A percentile compares a stretch with the other conserved stretches of the same genome.
phyloP scores from a whole-genome alignment of 306 rosid genomes.

The cucumber (Cucumis sativus) region DNA sequence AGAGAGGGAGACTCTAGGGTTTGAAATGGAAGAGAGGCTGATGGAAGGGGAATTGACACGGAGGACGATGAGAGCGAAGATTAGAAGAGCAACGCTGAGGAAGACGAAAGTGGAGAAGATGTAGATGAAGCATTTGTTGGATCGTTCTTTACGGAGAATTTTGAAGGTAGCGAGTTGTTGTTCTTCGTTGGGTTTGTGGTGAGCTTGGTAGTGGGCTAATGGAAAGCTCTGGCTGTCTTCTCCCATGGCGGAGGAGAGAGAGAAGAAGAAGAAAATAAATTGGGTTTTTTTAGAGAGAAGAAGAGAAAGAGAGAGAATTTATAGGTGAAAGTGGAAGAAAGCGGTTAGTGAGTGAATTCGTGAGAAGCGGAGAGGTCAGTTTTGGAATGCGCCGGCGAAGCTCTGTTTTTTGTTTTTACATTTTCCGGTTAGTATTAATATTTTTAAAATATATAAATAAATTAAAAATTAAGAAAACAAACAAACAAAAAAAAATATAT shows the following conservation, averaged over 20 bases:
- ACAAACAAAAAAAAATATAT: too few species aligned
- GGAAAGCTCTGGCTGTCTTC: conserved; percentile 26
- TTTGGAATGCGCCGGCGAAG: conserved; percentile 7
- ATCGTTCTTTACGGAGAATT: conserved; percentile 20
- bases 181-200: conserved; percentile 24
- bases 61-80: conserved; percentile 29
- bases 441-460: too few species aligned
- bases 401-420: neutral
- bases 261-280: neutral
- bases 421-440: too few species aligned
- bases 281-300: neutral
- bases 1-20: conserved; percentile 1
- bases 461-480: too few species aligned
- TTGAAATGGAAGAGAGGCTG: conserved; percentile 18
- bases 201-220: conserved; percentile 7
- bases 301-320: neutral
- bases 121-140: conserved; percentile 47
- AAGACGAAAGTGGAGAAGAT: conserved; percentile 30
- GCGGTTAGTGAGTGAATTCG: neutral
- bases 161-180: conserved; percentile 13
- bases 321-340: neutral
- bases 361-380: conserved; percentile 2
- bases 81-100: conserved; percentile 16
- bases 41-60: conserved; percentile 26
- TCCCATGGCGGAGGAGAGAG: conserved; percentile 7